Conservation (phyloP, 2,329 filamentous ascomycete genomes). For the Aspergillus sp. region DNA sequence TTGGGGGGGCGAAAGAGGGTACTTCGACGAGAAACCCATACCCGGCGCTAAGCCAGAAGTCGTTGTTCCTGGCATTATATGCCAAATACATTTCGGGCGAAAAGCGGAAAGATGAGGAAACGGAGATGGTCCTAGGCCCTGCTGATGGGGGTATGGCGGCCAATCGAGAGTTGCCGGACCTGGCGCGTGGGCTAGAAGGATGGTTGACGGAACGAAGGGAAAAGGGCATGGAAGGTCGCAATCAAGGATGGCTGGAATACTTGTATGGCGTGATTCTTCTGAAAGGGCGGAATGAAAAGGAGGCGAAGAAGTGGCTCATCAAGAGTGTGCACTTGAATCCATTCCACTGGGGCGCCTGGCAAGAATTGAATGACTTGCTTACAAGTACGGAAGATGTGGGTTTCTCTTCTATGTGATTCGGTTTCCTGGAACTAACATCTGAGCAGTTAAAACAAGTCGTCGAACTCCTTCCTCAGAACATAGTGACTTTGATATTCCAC, state of each 20-base stretch:
- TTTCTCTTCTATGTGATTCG: slow-evolving; percentile 12
- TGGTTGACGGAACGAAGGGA: slow-evolving; percentile 68
- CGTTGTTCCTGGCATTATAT: slow-evolving; percentile 85
- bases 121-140: slow-evolving; percentile 93
- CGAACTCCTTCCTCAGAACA: slow-evolving; percentile 72
- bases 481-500: slow-evolving; percentile 91
- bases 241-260: slow-evolving; percentile 86
- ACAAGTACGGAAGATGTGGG: slow-evolving; percentile 73
- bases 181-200: slow-evolving; percentile 68
- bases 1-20: slow-evolving; percentile 31
- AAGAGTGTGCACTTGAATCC: slow-evolving; percentile 81
- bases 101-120: slow-evolving; percentile 92
- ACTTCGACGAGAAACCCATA: slow-evolving; percentile 33
- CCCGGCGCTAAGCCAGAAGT: slow-evolving; percentile 70
- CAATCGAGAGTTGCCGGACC: slow-evolving; percentile 75
- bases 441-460: slow-evolving; percentile 63
- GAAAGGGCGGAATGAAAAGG: slow-evolving; percentile 81
- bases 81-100: slow-evolving; percentile 89
- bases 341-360: slow-evolving; percentile 97
- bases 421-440: slow-evolving; percentile 7
- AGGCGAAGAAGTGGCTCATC: slow-evolving; percentile 80
- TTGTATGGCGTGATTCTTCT: slow-evolving; percentile 80
- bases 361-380: slow-evolving; percentile 78
- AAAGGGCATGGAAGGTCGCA: slow-evolving; percentile 53
- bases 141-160: slow-evolving; percentile 75